These are phyloP conservation scores for Linanthus parryae DNA, from an alignment of 148 eudicot genomes.

Conservation along the genomic window DNA sequence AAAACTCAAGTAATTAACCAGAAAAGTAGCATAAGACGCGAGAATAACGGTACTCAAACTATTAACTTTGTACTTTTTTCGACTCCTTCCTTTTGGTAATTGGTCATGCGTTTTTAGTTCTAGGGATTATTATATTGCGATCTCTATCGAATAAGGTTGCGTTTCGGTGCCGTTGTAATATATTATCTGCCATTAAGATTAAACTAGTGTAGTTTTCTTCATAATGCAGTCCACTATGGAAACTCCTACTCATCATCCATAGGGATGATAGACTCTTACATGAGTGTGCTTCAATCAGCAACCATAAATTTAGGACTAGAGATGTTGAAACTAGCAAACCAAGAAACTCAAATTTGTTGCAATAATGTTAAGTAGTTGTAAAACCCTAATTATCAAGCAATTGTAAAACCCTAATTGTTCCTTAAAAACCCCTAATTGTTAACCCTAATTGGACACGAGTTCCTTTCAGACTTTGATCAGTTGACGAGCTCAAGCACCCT, in stretches of 20 bases:
- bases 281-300: neutral
- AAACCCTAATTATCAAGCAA: neutral
- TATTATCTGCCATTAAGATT: neutral
- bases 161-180: slow-evolving; percentile 9
- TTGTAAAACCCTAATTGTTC: too few species aligned
- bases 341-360: neutral
- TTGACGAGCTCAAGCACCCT: too few species aligned
- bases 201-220: neutral
- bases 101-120: slow-evolving; percentile 3
- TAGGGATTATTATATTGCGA: slow-evolving; percentile 2
- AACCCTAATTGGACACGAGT: too few species aligned
- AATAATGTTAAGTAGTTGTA: neutral
- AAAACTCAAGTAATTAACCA: neutral
- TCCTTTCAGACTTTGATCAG: too few species aligned
- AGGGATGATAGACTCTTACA: neutral
- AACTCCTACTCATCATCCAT: slow-evolving; percentile 5
- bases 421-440: too few species aligned
- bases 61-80: neutral
- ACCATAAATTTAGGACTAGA: neutral
- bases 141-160: slow-evolving; percentile 12
- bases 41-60: neutral
- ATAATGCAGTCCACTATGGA: slow-evolving; percentile 3
- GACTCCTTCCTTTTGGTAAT: neutral
- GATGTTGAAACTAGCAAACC: neutral
- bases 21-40: neutral